phyloP scores from a whole-genome alignment of 2,329 filamentous ascomycete species.

The Ceratocystis diversiconidia region DNA sequence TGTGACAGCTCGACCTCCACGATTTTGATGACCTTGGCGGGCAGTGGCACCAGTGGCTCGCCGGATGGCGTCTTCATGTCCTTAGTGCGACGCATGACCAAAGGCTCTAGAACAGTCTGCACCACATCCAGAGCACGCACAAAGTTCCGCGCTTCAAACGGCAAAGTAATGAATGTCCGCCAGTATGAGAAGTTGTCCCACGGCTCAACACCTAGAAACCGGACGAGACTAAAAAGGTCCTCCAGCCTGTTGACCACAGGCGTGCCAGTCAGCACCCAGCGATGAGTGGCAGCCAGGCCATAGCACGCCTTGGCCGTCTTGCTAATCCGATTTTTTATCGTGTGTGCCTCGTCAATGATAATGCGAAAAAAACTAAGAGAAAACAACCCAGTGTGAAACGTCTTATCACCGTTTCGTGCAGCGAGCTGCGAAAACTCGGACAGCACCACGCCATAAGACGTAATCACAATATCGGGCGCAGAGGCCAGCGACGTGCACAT shows the following conservation, averaged over 20 bases:
- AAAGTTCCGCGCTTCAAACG: constrained; percentile 92
- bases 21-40: constrained; percentile 67
- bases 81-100: constrained; percentile 91
- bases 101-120: constrained; percentile 85
- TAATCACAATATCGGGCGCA: constrained; percentile 84
- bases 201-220: constrained; percentile 85
- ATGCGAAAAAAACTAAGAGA: constrained; percentile 88
- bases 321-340: constrained; percentile 77
- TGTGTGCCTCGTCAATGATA: constrained; percentile 89
- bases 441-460: constrained; percentile 81
- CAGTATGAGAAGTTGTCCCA: constrained; percentile 99
- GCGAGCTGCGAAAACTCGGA: constrained; percentile 54
- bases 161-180: constrained; percentile 96
- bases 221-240: constrained; percentile 83
- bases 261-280: constrained; percentile 89
- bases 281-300: constrained; percentile 68
- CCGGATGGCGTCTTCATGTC: constrained; percentile 95
- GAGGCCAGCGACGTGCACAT: constrained; percentile 65
- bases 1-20: constrained; percentile 76
- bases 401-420: constrained; percentile 44
- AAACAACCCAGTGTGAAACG: constrained; percentile 61
- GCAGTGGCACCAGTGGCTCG: constrained; percentile 59
- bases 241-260: constrained; percentile 94
- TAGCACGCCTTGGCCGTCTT: constrained; percentile 95
- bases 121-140: constrained; percentile 89